Conservation (phyloP, 225 moss, liverwort and hornwort genomes). For the Polytrichum commune region DNA sequence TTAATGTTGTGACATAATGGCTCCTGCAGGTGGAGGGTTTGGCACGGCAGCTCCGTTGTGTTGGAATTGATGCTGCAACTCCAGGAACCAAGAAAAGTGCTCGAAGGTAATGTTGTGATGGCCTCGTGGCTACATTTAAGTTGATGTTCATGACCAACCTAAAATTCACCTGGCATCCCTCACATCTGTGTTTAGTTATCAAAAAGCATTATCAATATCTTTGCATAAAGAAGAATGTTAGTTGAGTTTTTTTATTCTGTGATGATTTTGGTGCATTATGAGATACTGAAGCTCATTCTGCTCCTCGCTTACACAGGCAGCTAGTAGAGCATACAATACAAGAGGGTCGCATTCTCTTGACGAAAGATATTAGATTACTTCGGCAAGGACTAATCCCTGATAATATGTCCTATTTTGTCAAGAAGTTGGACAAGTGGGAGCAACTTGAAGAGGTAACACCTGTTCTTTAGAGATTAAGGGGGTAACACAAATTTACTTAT, state of each 20-base stretch:
- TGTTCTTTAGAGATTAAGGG: not conserved
- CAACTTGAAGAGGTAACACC: slow-evolving; percentile 50
- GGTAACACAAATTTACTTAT: not conserved
- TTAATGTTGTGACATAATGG: not conserved
- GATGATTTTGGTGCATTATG: not conserved
- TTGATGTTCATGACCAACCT: no score
- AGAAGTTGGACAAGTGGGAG: slow-evolving; percentile 49
- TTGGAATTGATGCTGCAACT: slow-evolving; percentile 61
- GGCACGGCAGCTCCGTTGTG: slow-evolving; percentile 65
- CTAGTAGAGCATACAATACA: slow-evolving; percentile 48
- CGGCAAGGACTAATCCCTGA: slow-evolving; percentile 43
- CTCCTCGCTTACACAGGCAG: slow-evolving; percentile 24
- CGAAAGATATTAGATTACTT: slow-evolving; percentile 51
- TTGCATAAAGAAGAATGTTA: no score
- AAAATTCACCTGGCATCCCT: no score
- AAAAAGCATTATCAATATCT: no score
- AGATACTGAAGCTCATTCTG: not conserved
- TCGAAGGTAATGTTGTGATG: slow-evolving; percentile 28
- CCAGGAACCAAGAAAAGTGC: slow-evolving; percentile 47
- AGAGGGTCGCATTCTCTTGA: slow-evolving; percentile 59
- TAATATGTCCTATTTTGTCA: slow-evolving; percentile 48
- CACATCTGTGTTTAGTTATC: no score
- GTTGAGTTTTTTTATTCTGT: not conserved
- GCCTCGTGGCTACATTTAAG: no score
- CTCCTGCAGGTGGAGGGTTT: slow-evolving; percentile 52